Base-by-base conservation (phyloP, 345 rosid species). In the Rhodamnia argentea region DNA sequence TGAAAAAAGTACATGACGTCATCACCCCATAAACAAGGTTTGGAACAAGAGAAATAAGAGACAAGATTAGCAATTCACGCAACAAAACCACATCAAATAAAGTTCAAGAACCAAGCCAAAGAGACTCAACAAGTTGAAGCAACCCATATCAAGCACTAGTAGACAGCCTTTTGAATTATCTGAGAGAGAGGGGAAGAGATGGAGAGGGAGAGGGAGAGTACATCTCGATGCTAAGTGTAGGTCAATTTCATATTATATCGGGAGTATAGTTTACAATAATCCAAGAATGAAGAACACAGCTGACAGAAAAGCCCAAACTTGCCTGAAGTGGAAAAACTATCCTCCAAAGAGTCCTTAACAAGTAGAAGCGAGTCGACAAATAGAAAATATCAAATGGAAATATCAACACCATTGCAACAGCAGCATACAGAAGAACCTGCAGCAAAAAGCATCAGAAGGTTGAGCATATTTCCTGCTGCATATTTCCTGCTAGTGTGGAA, bases 251-350 rank as follows among this genome's bases (percentile, higher is more conserved):
- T 70, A 70, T 37, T 37, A 37, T 70, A 20, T 70, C 20, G 42
- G 47, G 47, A 70, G 47, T 20, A 64, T 64, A 37, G 3, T 18
- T 83, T 53, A 15, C 59, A 83, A 16, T 15, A 52, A 83, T 52
- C 40, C 42, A 40, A 40, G 58, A 83, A 83, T 52, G 42, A 82
- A 52, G 12, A 83, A 55, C 23, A 52, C n/a, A 27, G 23, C 37
- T 84, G 20, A 24, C 47, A 37, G 47, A 70, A 70, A 42, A 70
- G 47, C 81, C 24, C 81, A 76, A 70, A 89, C 94, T 88, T 94
- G 92, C 99, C 96, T 97, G 98, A 78, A 96, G 87, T 1, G 99
- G 99, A 87, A 97, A 92, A 89, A 94, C 90, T 89, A 97, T 93
- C 88, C 98, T 92, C 98, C 96, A 93, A 86, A 97, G 90, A 76